Evolutionary conservation across 805 yeast genomes (phyloP), one percentile per base, ranked within the genome.

Genomic region (Zygosaccharomyces siamensis): DNA sequence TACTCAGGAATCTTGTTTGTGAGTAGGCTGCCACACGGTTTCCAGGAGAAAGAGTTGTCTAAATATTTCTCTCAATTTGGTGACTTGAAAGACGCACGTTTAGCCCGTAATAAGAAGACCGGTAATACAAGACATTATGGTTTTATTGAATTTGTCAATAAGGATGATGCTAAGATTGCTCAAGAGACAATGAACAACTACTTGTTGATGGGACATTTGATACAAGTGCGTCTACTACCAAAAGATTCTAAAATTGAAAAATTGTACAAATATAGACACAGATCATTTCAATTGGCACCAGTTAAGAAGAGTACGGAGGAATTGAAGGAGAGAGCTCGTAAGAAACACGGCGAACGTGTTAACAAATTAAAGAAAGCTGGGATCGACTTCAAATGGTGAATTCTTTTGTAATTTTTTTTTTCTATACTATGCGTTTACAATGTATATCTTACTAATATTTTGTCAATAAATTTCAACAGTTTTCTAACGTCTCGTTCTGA

Each of bases 141-240:
- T 5, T 92, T 88, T 67, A 72, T 93, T 40, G 97, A 93, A 69
- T 93, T 92, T 62, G 78, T 76, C 37, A 75, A 80, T 47, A 63
- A 67, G 33, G 87, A 83, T 42, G 95, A 86, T 48, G 97, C 98
- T 39, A 77, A 81, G 57, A 75, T 89, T 52, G 99, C 97, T 3
- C 86, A 86, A 52, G 98, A 93, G 56, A 83, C 97, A 40, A 93
- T 93, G 99, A 84, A 93, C 70, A 93, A 93, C 70, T 93, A 93
- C 62, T 76, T 93, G 53, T 65, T 93, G 39, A 83, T 87, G 71
- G 95, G 95, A 5, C 97, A 92, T 68, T 78, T 90, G 53, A 72
- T 93, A 58, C 84, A 86, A 68, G 90, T 86, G 32, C 72, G 78
- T 50, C 50, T 65, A 21, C 46, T 67, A 42, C 79, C 78, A 49